Evolutionary conservation across 2,329 filamentous ascomycete genomes (phyloP).

Genomic region (Hymenotorrendiella dingleyae): DNA sequence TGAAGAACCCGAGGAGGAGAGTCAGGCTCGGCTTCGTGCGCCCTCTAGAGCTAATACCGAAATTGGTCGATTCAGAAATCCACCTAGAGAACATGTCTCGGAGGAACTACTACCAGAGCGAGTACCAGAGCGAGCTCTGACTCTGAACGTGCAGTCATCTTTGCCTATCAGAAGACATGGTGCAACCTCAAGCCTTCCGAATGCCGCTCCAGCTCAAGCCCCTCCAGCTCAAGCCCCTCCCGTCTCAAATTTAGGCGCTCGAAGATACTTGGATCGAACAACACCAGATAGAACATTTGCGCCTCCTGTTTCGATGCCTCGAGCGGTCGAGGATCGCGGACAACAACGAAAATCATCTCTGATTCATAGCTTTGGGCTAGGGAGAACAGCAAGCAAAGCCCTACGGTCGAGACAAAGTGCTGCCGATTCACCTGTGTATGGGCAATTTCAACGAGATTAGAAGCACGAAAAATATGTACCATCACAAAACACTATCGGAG

Average conservation of each 20-base stretch:
- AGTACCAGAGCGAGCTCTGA: conserved; percentile 30
- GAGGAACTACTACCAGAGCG: conserved; percentile 34
- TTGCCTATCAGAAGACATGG: conserved; percentile 49
- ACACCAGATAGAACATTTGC: no score
- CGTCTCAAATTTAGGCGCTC: conserved; percentile 15
- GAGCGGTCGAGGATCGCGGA: conserved; percentile 21
- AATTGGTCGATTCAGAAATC: conserved; percentile 34
- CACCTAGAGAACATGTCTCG: conserved; percentile 36
- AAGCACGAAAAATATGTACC: conserved; percentile 7
- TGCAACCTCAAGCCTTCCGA: conserved; percentile 40
- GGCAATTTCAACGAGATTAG: conserved; percentile 20
- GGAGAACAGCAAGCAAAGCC: conserved; percentile 21
- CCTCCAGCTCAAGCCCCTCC: conserved; percentile 16
- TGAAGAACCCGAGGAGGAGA: conserved; percentile 35
- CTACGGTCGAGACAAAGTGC: conserved; percentile 9
- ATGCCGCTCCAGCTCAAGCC: conserved; percentile 10
- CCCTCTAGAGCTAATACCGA: conserved; percentile 56
- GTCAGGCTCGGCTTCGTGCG: conserved; percentile 45
- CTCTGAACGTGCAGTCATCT: conserved; percentile 38
- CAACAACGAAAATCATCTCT: conserved; percentile 27
- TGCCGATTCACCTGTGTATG: conserved; percentile 11
- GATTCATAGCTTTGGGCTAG: conserved; percentile 15
- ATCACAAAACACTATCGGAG: conserved; percentile 17
- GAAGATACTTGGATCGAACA: conserved; percentile 26
- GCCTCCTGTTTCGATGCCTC: conserved; percentile 24